Percentiles rank a stretch among this genome's conserved stretches.
These are phyloP conservation scores for Cercospora sp. DNA, from an alignment of 2,329 filamentous ascomycete genomes.

Conservation along the genomic window DNA sequence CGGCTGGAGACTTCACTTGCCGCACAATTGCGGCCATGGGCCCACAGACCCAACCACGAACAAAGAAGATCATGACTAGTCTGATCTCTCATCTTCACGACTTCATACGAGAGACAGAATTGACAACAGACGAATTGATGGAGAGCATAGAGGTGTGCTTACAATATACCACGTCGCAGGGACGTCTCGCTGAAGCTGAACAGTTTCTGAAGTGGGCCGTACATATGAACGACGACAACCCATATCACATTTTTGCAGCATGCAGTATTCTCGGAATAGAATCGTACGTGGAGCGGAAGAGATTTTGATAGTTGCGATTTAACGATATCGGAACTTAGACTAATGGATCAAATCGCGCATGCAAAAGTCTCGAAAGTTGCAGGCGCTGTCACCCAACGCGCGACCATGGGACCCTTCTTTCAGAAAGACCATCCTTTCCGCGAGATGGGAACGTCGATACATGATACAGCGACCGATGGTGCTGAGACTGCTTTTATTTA, in stretches of 20 bases:
- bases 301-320: neutral
- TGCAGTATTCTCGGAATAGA: neutral
- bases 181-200: neutral
- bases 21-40: neutral
- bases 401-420: neutral
- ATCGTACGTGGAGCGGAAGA: neutral
- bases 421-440: neutral
- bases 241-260: neutral
- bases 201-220: neutral
- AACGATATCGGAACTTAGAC: too few relatives aligned
- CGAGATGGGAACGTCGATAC: neutral
- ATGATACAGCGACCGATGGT: neutral
- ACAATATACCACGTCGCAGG: neutral
- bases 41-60: too few relatives aligned
- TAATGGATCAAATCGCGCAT: too few relatives aligned
- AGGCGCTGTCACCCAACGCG: neutral
- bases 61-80: neutral
- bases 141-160: neutral
- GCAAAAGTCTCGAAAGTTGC: neutral
- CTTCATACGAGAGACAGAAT: neutral
- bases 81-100: neutral
- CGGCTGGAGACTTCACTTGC: neutral
- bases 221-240: neutral
- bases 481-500: neutral
- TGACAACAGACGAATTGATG: neutral